Evolutionary conservation across 2,329 filamentous ascomycete genomes (phyloP).

Genomic region (Colletotrichum agaves): DNA sequence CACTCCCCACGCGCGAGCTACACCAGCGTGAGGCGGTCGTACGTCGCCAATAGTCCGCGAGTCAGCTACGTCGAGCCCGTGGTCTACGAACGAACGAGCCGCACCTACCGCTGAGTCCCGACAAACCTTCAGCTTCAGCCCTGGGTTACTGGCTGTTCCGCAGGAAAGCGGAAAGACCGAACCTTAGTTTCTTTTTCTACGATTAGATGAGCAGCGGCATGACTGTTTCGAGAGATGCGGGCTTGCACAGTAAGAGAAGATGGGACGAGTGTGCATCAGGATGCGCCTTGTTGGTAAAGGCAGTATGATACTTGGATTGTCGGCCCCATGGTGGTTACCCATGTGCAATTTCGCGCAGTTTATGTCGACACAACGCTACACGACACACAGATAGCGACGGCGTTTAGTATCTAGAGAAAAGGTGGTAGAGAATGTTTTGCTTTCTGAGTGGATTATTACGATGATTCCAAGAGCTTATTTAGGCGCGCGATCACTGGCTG

Average conservation of each 20-base stretch:
- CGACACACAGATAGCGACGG: slow-evolving; percentile 1
- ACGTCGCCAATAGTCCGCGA: slow-evolving; percentile 53
- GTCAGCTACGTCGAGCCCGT: slow-evolving; percentile 50
- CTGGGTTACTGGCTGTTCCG: neutral
- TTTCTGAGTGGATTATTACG: neutral
- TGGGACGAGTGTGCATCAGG: neutral
- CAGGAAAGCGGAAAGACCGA: slow-evolving; percentile 8
- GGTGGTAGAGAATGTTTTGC: neutral
- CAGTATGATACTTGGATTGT: too few relatives aligned
- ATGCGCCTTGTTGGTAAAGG: too few relatives aligned
- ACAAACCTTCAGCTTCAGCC: slow-evolving; percentile 4
- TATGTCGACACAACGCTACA: neutral
- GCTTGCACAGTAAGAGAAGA: neutral
- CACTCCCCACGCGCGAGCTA: slow-evolving; percentile 56
- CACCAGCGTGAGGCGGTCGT: slow-evolving; percentile 51
- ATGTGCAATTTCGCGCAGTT: neutral
- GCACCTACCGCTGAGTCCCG: slow-evolving; percentile 44
- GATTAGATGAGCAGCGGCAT: slow-evolving; percentile 7
- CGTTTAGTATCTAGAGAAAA: neutral
- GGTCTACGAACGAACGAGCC: slow-evolving; percentile 54
- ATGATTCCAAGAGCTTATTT: neutral
- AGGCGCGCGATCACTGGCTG: neutral
- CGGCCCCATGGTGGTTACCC: too few relatives aligned
- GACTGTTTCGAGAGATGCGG: slow-evolving; percentile 11
- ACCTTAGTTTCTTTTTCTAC: neutral